Percentiles rank a stretch among this genome's conserved stretches.
These are phyloP conservation scores for Kuraishia floccosa DNA, from an alignment of 805 yeast species.

Conservation along the genomic window DNA sequence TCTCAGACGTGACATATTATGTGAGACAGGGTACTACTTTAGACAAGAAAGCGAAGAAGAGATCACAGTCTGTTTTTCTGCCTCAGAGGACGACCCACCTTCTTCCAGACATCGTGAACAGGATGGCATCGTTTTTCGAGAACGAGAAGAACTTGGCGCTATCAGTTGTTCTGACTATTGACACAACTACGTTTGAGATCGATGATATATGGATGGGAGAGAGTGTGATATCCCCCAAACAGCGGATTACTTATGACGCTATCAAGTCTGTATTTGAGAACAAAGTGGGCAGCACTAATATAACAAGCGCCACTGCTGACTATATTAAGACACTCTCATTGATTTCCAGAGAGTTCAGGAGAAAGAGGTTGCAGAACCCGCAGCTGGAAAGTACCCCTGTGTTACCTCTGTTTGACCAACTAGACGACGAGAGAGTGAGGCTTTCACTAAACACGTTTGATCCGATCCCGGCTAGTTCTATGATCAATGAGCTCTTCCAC, in stretches of 20 bases:
- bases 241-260: slow-evolving; percentile 38
- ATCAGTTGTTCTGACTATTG: slow-evolving; percentile 73
- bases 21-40: slow-evolving; percentile 63
- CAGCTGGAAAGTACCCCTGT: slow-evolving; percentile 35
- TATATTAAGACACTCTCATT: slow-evolving; percentile 53
- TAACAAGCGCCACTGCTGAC: slow-evolving; percentile 48
- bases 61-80: slow-evolving; percentile 81
- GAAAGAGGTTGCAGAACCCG: slow-evolving; percentile 48
- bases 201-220: slow-evolving; percentile 72
- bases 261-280: slow-evolving; percentile 37
- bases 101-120: slow-evolving; percentile 56
- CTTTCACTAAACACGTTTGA: slow-evolving; percentile 66
- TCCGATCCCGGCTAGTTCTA: slow-evolving; percentile 38
- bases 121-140: slow-evolving; percentile 48
- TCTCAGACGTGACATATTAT: slow-evolving; percentile 66
- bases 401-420: slow-evolving; percentile 60
- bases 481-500: slow-evolving; percentile 66
- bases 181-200: slow-evolving; percentile 58
- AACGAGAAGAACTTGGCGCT: slow-evolving; percentile 54
- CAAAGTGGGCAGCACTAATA: slow-evolving; percentile 4
- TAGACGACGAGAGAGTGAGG: slow-evolving; percentile 78
- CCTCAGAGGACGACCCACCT: slow-evolving; percentile 66
- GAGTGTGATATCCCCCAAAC: slow-evolving; percentile 55
- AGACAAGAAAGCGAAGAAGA: slow-evolving; percentile 83
- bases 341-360: slow-evolving; percentile 58